These are phyloP conservation scores for Aspergillus heteromorphus DNA, from an alignment of 495 filamentous ascomycete genomes.

Conservation along the genomic window DNA sequence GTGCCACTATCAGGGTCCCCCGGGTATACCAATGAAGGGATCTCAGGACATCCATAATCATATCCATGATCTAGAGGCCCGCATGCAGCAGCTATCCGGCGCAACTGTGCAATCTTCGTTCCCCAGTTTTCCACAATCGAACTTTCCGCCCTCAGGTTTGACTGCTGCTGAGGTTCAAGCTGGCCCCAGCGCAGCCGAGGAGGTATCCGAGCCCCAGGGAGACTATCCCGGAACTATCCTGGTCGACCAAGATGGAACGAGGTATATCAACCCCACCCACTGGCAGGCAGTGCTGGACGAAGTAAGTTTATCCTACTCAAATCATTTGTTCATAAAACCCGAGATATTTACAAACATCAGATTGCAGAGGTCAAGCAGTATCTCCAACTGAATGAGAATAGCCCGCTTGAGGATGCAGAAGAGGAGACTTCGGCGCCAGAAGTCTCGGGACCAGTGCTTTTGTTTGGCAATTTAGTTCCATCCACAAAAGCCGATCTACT, in stretches of 20 bases:
- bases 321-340: neutral
- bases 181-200: neutral
- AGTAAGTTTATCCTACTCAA: slow-evolving; percentile 10
- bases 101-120: neutral
- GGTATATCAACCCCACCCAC: slow-evolving; percentile 32
- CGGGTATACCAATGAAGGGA: slow-evolving; percentile 4
- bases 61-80: slow-evolving; percentile 10
- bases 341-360: neutral
- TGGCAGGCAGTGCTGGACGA: slow-evolving; percentile 40
- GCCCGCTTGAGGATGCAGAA: slow-evolving; percentile 15
- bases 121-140: neutral
- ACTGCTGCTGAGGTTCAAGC: neutral
- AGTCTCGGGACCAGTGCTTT: slow-evolving; percentile 22
- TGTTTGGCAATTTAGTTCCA: slow-evolving; percentile 24
- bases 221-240: slow-evolving; percentile 61
- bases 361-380: slow-evolving; percentile 21
- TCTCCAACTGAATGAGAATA: slow-evolving; percentile 19
- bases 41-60: slow-evolving; percentile 17
- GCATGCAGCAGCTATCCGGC: slow-evolving; percentile 13
- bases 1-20: slow-evolving; percentile 25
- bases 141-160: neutral
- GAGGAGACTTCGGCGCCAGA: slow-evolving; percentile 1
- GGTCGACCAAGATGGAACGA: slow-evolving; percentile 39
- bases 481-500: slow-evolving; percentile 23
- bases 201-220: neutral